phyloP scores from a whole-genome alignment of 2,329 filamentous ascomycete genomes.

The Seiridium cupressi region DNA sequence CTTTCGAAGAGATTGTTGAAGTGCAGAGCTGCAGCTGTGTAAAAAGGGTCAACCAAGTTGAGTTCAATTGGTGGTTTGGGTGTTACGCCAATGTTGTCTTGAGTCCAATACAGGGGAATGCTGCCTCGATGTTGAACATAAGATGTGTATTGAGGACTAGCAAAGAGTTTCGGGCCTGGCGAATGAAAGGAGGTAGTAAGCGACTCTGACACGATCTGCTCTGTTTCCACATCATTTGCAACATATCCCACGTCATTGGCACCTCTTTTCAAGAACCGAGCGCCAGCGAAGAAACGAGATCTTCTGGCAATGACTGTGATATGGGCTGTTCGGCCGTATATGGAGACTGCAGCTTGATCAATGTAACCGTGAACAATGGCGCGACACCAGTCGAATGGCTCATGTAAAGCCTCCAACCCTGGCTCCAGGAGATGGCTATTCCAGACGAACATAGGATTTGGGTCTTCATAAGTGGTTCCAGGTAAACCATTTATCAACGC shows the following conservation, averaged over 20 bases:
- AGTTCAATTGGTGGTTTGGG: constrained; percentile 96
- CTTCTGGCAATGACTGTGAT: constrained; percentile 91
- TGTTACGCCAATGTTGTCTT: constrained; percentile 91
- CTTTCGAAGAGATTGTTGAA: constrained; percentile 93
- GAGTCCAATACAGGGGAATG: constrained; percentile 95
- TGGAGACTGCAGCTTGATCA: constrained; percentile 79
- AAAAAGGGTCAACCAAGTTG: constrained; percentile 95
- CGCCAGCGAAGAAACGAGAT: constrained; percentile 91
- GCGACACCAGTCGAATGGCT: constrained; percentile 92
- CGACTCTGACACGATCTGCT: constrained; percentile 95
- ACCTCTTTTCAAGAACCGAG: constrained; percentile 89
- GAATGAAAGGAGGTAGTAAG: constrained; percentile 94
- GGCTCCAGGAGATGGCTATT: constrained; percentile 86
- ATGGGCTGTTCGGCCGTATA: constrained; percentile 86
- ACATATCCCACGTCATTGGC: constrained; percentile 94
- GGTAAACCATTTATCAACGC: constrained; percentile 64
- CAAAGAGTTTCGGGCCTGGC: constrained; percentile 79
- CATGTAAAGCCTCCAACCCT: constrained; percentile 66
- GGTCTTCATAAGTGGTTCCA: constrained; percentile 60
- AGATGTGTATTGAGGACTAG: constrained; percentile 89
- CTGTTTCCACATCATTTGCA: constrained; percentile 97
- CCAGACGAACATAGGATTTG: constrained; percentile 98
- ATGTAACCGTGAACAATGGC: constrained; percentile 96
- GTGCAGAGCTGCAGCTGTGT: constrained; percentile 86
- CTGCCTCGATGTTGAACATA: constrained; percentile 97